phyloP scores from a whole-genome alignment of 2,329 filamentous ascomycete genomes.

The Paecilomyces dactylethromorphus region DNA sequence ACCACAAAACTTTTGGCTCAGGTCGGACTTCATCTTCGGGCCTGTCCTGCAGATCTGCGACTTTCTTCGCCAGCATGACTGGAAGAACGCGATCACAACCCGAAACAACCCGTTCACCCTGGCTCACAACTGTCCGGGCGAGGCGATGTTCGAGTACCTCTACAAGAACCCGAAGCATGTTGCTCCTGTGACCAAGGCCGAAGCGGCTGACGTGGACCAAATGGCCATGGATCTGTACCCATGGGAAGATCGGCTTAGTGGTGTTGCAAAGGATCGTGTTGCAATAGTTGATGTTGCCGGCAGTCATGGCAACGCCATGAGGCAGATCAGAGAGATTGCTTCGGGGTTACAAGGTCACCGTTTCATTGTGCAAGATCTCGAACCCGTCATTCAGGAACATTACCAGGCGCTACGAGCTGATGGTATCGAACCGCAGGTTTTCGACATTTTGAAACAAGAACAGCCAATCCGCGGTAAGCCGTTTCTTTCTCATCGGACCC shows the following conservation, averaged over 20 bases:
- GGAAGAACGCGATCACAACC: conserved; percentile 8
- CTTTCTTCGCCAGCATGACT: conserved; percentile 10
- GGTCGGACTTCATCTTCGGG: no score
- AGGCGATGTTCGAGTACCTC: conserved; percentile 13
- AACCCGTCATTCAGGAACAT: conserved; percentile 9
- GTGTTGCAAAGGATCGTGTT: conserved; percentile 7
- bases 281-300: conserved; percentile 16
- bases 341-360: conserved; percentile 10
- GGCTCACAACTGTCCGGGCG: conserved; percentile 10
- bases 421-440: conserved; percentile 10
- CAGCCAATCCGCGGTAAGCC: conserved; percentile 15
- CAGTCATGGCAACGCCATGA: conserved; percentile 11
- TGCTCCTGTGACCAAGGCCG: conserved; percentile 11
- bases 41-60: conserved; percentile 10
- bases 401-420: conserved; percentile 2
- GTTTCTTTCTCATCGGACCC: no score
- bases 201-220: conserved; percentile 9
- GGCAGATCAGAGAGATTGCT: conserved; percentile 7
- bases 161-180: conserved; percentile 6
- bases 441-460: conserved; percentile 15
- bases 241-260: conserved; percentile 7
- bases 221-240: conserved; percentile 17
- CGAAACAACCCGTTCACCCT: conserved; percentile 12
- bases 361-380: conserved; percentile 17
- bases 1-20: no score